Evolutionary conservation across 2,329 filamentous ascomycete species (phyloP).

Genomic region (Rasamsonia emersonii): DNA sequence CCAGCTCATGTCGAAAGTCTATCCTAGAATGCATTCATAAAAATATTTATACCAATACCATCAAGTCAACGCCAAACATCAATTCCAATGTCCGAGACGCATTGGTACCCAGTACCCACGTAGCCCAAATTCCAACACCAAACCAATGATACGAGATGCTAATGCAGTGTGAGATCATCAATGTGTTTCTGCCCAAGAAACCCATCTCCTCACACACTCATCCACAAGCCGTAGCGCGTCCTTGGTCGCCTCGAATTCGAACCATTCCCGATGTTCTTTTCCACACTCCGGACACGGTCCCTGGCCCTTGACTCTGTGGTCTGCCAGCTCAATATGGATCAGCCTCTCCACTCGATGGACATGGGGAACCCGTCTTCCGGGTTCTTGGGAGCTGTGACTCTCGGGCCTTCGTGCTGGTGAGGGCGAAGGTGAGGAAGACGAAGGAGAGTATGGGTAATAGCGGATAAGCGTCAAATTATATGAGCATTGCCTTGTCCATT

Average conservation of each 20-base stretch:
- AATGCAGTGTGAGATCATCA: background rate
- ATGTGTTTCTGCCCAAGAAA: slow-evolving; percentile 63
- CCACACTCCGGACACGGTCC: slow-evolving; percentile 69
- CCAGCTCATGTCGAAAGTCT: no score
- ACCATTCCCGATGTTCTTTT: slow-evolving; percentile 87
- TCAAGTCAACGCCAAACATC: slow-evolving; percentile 3
- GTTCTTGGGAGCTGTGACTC: slow-evolving; percentile 15
- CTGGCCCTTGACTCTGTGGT: slow-evolving; percentile 46
- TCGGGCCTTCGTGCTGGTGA: slow-evolving; percentile 9
- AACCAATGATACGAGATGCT: slow-evolving; percentile 1
- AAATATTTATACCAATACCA: slow-evolving; percentile 3
- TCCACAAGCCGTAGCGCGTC: slow-evolving; percentile 61
- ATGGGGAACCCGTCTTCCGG: slow-evolving; percentile 64
- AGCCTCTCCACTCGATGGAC: slow-evolving; percentile 81
- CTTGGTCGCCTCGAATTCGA: slow-evolving; percentile 70
- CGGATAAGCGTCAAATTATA: slow-evolving; percentile 80
- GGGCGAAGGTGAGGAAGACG: slow-evolving; percentile 14
- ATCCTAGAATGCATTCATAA: no score
- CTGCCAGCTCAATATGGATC: slow-evolving; percentile 78
- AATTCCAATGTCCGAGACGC: background rate
- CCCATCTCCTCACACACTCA: slow-evolving; percentile 74
- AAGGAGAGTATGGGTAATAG: slow-evolving; percentile 69
- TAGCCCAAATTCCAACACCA: no score
- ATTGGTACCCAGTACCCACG: no score
- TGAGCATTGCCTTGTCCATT: slow-evolving; percentile 90